Conservation (phyloP, 345 rosid species). For the Salix koriyanagi region DNA sequence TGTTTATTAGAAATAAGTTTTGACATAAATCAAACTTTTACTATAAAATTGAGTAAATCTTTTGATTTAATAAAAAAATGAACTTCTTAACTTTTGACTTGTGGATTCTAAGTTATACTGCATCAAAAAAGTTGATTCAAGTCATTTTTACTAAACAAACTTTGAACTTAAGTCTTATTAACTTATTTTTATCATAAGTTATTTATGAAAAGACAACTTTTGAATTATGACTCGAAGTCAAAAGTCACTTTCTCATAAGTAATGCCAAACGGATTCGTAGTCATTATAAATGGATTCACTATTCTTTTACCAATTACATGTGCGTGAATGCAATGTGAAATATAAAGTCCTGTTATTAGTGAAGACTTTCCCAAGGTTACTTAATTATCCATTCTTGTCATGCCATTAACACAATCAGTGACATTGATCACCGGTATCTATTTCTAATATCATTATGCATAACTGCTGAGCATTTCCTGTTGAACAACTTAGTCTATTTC, state of each 20-base stretch:
- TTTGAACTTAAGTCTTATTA: neutral
- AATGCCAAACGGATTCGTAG: neutral
- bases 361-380: neutral
- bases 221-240: neutral
- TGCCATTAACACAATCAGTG: neutral
- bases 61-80: too few relatives aligned
- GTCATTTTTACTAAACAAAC: neutral
- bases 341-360: neutral
- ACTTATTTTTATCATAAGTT: neutral
- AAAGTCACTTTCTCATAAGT: neutral
- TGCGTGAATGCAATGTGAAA: neutral
- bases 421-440: neutral
- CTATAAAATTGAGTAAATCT: too few relatives aligned
- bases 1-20: too few relatives aligned
- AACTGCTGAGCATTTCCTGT: neutral
- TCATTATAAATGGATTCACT: neutral
- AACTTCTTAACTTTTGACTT: neutral
- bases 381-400: neutral
- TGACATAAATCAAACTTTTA: too few relatives aligned
- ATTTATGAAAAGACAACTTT: neutral
- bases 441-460: neutral
- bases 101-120: neutral
- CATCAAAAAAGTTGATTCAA: neutral
- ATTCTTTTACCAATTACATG: neutral
- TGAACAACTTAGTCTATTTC: neutral